These are phyloP conservation scores for Leccinum subrobustum DNA, from an alignment of 1,284 basidiomycete genomes.

Conservation along the genomic window DNA sequence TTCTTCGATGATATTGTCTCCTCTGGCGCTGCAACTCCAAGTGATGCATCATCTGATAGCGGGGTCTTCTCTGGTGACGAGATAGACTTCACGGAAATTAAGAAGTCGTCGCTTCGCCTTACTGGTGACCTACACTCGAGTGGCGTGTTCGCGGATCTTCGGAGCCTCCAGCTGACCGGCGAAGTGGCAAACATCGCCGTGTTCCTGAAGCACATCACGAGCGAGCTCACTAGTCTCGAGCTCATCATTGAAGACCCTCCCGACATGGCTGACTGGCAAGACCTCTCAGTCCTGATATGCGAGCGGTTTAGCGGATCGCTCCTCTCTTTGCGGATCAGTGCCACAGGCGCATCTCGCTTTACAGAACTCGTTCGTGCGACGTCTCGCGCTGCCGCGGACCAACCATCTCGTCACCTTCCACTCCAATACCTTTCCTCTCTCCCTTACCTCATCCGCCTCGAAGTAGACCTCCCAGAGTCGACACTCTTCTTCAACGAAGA, in stretches of 20 bases:
- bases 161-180: constrained; percentile 63
- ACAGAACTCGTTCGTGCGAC: constrained; percentile 66
- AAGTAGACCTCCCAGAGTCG: constrained; percentile 75
- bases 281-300: constrained; percentile 59
- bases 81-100: constrained; percentile 66
- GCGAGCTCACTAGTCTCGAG: constrained; percentile 59
- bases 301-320: constrained; percentile 60
- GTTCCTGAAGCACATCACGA: constrained; percentile 66
- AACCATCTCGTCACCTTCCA: constrained; percentile 53
- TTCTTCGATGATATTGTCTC: constrained; percentile 71
- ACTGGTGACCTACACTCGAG: constrained; percentile 52
- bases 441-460: constrained; percentile 54
- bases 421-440: constrained; percentile 57
- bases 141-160: constrained; percentile 56
- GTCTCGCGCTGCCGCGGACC: constrained; percentile 53
- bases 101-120: constrained; percentile 60
- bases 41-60: constrained; percentile 65
- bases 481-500: constrained; percentile 61
- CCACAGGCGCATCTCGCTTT: constrained; percentile 62
- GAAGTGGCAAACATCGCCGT: constrained; percentile 64
- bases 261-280: constrained; percentile 67
- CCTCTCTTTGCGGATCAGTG: constrained; percentile 56
- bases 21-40: constrained; percentile 67
- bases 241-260: constrained; percentile 76
- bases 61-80: constrained; percentile 75